Evolutionary conservation across 805 yeast genomes (phyloP), one percentile per base, ranked within the genome.

Genomic region (Pichia cabralensis): DNA sequence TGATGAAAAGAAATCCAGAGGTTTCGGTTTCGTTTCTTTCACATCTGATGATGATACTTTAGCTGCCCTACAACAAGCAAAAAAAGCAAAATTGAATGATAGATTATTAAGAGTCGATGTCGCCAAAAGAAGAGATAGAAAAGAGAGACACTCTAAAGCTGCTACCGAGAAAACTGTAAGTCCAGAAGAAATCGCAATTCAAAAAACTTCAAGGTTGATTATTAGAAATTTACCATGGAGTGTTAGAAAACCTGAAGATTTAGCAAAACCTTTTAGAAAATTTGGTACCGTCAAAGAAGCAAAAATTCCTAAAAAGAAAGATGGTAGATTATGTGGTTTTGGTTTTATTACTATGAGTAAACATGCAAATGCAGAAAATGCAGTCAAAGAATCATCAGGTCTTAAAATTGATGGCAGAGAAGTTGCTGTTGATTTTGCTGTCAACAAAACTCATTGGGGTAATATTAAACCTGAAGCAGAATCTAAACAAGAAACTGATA

Each of bases 201-300:
- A 46, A 25, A 78, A 95, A 56, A 74, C 80, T 45, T 88, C 97
- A 3, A 74, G 95, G 47, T 63, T 92, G 39, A 86, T 92, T 46
- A 67, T 92, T 25, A 71, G 98, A 52, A 92, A 92, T 55, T 70
- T 92, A 57, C 98, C 98, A 10, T 92, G 98, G 98, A 79, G 95
- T 12, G 77, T 92, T 30, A 75, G 89, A 52, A 76, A 79, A 40
- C 79, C 94, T 5, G 74, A 74, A 5, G 75, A 72, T 36, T 65
- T 92, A 49, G 76, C 71, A 50, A 76, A 76, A 46, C 50, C 76
- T 7, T 92, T 92, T 52, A 60, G 68, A 38, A 75, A 74, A 49
- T 92, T 63, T 53, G 98, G 98, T 33, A 78, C 81, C 20, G 95
- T 92, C 23, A 74, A 73, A 18, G 95, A 86, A 50, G 94, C 89